Percentiles rank a stretch among this genome's conserved stretches.
These are phyloP conservation scores for Xylaria nigripes DNA, from an alignment of 495 filamentous ascomycete genomes.

Conservation along the genomic window DNA sequence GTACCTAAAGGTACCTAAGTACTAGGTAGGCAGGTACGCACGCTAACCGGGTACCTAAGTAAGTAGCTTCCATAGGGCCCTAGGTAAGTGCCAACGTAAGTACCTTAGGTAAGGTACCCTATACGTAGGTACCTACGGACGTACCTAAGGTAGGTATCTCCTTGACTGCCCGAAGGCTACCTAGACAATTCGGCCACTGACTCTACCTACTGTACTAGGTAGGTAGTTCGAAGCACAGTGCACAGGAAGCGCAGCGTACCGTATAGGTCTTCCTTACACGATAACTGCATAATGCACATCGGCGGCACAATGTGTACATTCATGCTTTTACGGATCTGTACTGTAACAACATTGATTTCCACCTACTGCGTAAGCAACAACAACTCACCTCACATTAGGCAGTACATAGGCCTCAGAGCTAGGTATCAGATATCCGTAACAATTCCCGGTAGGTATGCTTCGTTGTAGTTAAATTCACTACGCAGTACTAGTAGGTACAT, in stretches of 20 bases:
- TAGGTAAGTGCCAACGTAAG: no score
- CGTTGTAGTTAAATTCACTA: no score
- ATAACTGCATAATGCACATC: not conserved
- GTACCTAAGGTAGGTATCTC: not conserved
- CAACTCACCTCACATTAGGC: not conserved
- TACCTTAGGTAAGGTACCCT: not conserved
- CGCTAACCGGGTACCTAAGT: no score
- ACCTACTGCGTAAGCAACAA: not conserved
- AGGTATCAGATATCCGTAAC: no score
- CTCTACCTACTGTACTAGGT: not conserved
- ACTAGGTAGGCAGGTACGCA: no score
- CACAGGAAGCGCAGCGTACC: not conserved
- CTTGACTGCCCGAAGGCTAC: no score
- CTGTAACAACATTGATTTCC: not conserved
- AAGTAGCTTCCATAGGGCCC: no score
- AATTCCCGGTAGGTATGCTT: no score
- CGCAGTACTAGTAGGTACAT: no score
- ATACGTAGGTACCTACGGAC: not conserved
- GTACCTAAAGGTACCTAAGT: no score
- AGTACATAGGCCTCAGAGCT: no score
- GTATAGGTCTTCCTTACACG: not conserved
- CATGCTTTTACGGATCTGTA: not conserved
- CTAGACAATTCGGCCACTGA: not conserved
- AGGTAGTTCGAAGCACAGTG: no score
- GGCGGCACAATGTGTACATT: not conserved